A percentile compares a stretch with the other conserved stretches of the same genome.
phyloP scores from a whole-genome alignment of 2,329 filamentous ascomycete species.

The Monilinia aucupariae region DNA sequence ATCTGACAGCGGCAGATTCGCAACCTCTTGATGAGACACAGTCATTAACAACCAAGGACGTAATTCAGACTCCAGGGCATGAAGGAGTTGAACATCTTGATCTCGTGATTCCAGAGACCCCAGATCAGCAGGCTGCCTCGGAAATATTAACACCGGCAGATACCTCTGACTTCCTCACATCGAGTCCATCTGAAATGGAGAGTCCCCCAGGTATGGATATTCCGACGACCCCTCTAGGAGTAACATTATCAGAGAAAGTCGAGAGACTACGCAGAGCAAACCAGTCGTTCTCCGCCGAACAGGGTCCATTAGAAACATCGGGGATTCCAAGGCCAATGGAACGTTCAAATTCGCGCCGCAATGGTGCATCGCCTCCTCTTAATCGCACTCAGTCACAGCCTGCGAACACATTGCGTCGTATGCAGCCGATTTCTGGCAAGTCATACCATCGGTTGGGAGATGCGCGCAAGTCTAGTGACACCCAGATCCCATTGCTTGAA shows the following conservation, averaged over 20 bases:
- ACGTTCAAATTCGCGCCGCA: slow-evolving; percentile 26
- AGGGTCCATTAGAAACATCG: slow-evolving; percentile 26
- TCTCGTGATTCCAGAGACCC: slow-evolving; percentile 42
- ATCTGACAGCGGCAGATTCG: background rate
- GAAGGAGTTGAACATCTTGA: slow-evolving; percentile 58
- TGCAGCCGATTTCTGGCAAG: slow-evolving; percentile 25
- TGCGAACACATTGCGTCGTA: slow-evolving; percentile 32
- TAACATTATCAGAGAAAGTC: slow-evolving; percentile 31
- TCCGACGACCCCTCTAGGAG: slow-evolving; percentile 21
- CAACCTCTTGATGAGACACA: background rate
- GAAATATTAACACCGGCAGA: slow-evolving; percentile 20
- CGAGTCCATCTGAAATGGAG: slow-evolving; percentile 13
- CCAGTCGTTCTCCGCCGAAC: slow-evolving; percentile 18
- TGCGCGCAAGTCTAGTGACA: slow-evolving; percentile 21
- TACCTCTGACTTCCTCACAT: slow-evolving; percentile 10
- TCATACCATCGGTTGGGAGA: slow-evolving; percentile 24
- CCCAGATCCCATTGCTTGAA: slow-evolving; percentile 24
- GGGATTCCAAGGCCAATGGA: slow-evolving; percentile 34
- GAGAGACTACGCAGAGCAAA: slow-evolving; percentile 29
- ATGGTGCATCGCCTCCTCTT: slow-evolving; percentile 32
- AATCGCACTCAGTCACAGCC: slow-evolving; percentile 35
- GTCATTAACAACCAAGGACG: background rate
- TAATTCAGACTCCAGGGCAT: slow-evolving; percentile 27
- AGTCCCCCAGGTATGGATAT: slow-evolving; percentile 2
- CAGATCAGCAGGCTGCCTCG: slow-evolving; percentile 17